Evolutionary conservation across 2,329 filamentous ascomycete species (phyloP), one percentile per base, ranked within the genome.

Genomic region (Thelonectria olida): DNA sequence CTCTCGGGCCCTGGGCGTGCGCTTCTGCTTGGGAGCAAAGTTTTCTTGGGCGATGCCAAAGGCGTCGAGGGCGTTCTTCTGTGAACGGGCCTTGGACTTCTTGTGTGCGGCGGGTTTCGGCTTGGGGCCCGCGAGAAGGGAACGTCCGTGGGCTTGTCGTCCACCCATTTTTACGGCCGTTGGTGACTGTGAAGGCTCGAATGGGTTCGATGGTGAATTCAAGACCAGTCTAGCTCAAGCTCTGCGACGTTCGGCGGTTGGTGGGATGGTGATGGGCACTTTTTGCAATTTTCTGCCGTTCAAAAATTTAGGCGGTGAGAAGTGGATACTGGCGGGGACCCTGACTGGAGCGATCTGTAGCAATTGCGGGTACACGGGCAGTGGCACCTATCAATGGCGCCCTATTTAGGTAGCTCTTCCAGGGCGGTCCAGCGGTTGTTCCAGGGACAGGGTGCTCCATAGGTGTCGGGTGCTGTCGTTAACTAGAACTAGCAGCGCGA

Each of bases 41-140:
- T 85, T 81, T 61, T 85, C 80, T 58, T 82, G 80, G 22, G 86
- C 86, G 59, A 87, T 82, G 49, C 85, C 82, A 64, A 87, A 87
- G 45, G 86, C 85, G 62, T 88, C 81, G 57, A 88, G 78, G 2
- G 83, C 84, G 62, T 81, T 84, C 67, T 81, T 81, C 64, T 79
- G 78, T 50, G 82, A 76, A 57, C 76, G 79, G n/a, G 81, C 75
- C 64, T 84, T 85, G 36, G 82, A 84, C 59, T 82, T 80, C 58
- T 81, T 80, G 47, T 66, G 65, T 15, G 63, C 61, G 23, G 61
- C 56, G 22, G 70, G 58, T 63, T 75, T 79, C 45, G 73, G 67
- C 47, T 78, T 74, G 44, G 75, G 71, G 38, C 71, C 72, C 10
- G 79, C 74, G 65, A 84, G 73, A 20, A 88, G 74, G 19, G 85